Evolutionary conservation across 2,329 filamentous ascomycete species (phyloP).

Genomic region (Zasmidium angulare): DNA sequence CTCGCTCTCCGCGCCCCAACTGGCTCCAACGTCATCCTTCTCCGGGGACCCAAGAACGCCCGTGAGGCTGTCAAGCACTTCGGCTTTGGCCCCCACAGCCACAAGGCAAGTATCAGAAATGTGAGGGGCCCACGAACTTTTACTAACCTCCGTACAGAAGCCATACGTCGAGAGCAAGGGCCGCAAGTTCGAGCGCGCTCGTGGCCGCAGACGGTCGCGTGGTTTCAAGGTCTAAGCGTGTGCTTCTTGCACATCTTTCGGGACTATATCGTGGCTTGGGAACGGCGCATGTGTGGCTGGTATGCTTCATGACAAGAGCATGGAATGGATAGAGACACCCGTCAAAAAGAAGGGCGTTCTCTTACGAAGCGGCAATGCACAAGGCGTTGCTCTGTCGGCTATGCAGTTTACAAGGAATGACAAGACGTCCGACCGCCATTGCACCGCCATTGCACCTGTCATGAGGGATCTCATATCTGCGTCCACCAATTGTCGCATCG

Average conservation of each 20-base stretch:
- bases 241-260: conserved; percentile 9
- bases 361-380: conserved; percentile 8
- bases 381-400: conserved; percentile 13
- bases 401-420: conserved; percentile 25
- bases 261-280: conserved; percentile 15
- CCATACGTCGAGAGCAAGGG: conserved; percentile 97
- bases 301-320: conserved; percentile 9
- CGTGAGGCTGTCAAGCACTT: conserved; percentile 99
- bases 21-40: conserved; percentile 92
- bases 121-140: background rate
- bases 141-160: conserved; percentile 62
- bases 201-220: conserved; percentile 96
- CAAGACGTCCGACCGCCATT: conserved; percentile 18
- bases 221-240: conserved; percentile 97
- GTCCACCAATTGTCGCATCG: background rate
- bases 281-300: conserved; percentile 14
- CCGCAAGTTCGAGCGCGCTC: conserved; percentile 98
- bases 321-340: conserved; percentile 12
- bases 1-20: conserved; percentile 93
- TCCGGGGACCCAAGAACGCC: conserved; percentile 97
- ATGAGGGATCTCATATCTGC: background rate
- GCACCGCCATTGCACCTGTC: too few species aligned
- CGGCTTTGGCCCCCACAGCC: conserved; percentile 93
- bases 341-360: conserved; percentile 4
- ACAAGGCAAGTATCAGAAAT: conserved; percentile 69